Base-by-base conservation (phyloP, 306 rosid genomes). In the Quercus bicolor region DNA sequence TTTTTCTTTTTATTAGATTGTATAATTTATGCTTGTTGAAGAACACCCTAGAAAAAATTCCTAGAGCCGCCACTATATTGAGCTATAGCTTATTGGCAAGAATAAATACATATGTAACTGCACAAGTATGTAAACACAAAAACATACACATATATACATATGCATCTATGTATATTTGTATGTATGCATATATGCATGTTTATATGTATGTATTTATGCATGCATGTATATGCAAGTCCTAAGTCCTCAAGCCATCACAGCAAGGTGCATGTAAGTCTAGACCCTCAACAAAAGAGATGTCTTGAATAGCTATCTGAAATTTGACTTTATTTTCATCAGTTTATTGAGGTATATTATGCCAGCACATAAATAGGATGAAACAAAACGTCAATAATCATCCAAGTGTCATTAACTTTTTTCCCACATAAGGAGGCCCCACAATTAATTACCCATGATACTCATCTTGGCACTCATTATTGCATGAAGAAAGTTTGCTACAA, bases 331-430 rank as follows among this genome's bases (percentile, higher is more conserved):
- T 71, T 77, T 73, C 68, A 20, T 13, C 15, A 31, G 33, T 34
- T 51, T 29, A 31, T 71, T 16, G 2, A 45, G 14, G 12, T 23
- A 21, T 48, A 5, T 26, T 68, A 68, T 34, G 40, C 15, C 70
- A 74, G 45, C 82, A 56, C 23, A 65, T 68, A 78, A 78, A 72
- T 40, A 45, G 31, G 77, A 78, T 59, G 76, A 80, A 84, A 75
- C 31, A 53, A 20, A 29, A 6, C 14, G 56, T 14, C 21, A 45
- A 48, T 68, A 37, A 57, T 57, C 55, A 57, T 40, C n/a, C 74
- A 75, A 34, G 70, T 43, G 52, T 61, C 66, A 40, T 24, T 15
- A 53, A 37, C 43, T 18, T 37, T 24, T 65, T 51, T n/a, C 56
- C 23, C 52, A 74, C 29, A 56, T 55, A 72, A 31, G 3, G 3